Base-by-base conservation (phyloP, 2,329 filamentous ascomycete species). In the Aspergillus quadrilineatus region DNA sequence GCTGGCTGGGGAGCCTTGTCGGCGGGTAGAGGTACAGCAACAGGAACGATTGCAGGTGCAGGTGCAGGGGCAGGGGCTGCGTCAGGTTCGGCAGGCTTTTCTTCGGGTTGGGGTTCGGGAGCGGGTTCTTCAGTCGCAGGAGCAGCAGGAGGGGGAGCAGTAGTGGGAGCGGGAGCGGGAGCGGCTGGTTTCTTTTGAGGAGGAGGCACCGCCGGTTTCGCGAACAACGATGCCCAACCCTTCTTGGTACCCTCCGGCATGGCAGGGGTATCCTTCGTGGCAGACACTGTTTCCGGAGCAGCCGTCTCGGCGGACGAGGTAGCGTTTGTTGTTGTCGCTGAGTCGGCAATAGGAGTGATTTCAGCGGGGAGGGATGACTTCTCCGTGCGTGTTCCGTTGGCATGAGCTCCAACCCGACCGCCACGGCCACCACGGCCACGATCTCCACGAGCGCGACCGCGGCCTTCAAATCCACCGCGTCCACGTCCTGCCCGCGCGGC, bases 181-280 rank as follows among this genome's bases (percentile, higher is more conserved):
- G 72, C 63, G 43, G 71, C 79, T 55, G 81, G 77, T 64, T 80
- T 78, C 71, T 81, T 81, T 59, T 78, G 74, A 48, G 71, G 69
- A 53, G 76, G 73, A 41, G 84, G 80, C 39, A 84, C 80, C 37
- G 81, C 77, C 41, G 82, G 78, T 77, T 88, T 88, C 36, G 86
- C 83, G 60, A 91, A 83, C 81, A 92, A 87, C 74, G 87, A 89
- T 37, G 89, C 89, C 89, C 89, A 92, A 50, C 73, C 74, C 66
- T 74, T 76, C 71, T 77, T 77, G 48, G 74, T 67, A 39, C 71
- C 72, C 56, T 76, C 75, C 22, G 73, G 68, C 41, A 71, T 67
- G 48, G 68, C 64, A 30, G 69, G 47, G 10, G 50, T 50, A 17
- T 65, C 63, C 39, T 42, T 17, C 6, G 39, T 10, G 7, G 39